Evolutionary conservation across 2,329 filamentous ascomycete species (phyloP).

Genomic region (Botryosphaeria dothidea): DNA sequence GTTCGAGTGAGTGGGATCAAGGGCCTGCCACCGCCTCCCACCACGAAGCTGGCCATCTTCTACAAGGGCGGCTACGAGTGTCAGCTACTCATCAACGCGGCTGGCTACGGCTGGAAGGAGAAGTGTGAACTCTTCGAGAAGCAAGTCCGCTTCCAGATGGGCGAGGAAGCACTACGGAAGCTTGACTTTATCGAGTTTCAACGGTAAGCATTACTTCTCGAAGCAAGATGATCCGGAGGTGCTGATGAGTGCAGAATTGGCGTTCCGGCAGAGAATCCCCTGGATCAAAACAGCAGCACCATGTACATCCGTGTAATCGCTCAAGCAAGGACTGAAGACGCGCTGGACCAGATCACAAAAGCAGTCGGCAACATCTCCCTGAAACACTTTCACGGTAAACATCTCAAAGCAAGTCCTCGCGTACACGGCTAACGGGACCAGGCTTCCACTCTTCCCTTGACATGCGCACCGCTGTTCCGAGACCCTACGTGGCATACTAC

Average conservation of each 20-base stretch:
- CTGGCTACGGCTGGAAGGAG: conserved; percentile 23
- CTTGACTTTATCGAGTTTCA: conserved; percentile 19
- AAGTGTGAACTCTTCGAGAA: conserved; percentile 14
- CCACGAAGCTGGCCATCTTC: conserved; percentile 44
- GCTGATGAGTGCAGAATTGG: background rate
- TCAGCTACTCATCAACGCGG: conserved; percentile 37
- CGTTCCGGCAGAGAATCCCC: conserved; percentile 30
- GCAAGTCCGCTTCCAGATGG: conserved; percentile 18
- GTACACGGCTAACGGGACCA: background rate
- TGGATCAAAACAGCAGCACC: conserved; percentile 32
- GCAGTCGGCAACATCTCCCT: background rate
- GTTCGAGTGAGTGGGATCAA: conserved; percentile 41
- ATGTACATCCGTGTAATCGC: conserved; percentile 36
- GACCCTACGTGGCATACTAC: conserved; percentile 35
- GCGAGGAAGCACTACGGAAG: background rate
- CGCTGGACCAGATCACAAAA: conserved; percentile 23
- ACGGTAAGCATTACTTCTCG: background rate
- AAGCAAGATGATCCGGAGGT: background rate
- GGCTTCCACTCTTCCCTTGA: conserved; percentile 31
- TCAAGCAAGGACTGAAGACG: conserved; percentile 26
- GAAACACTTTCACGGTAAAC: conserved; percentile 7
- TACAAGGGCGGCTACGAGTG: conserved; percentile 42
- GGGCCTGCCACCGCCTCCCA: conserved; percentile 42
- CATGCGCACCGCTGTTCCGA: conserved; percentile 32
- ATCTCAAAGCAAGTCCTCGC: too few species aligned